A percentile compares a stretch with the other conserved stretches of the same genome.
Evolutionary conservation across 768 basidiomycete genomes (phyloP).

Genomic region (Amanita fuliginea): DNA sequence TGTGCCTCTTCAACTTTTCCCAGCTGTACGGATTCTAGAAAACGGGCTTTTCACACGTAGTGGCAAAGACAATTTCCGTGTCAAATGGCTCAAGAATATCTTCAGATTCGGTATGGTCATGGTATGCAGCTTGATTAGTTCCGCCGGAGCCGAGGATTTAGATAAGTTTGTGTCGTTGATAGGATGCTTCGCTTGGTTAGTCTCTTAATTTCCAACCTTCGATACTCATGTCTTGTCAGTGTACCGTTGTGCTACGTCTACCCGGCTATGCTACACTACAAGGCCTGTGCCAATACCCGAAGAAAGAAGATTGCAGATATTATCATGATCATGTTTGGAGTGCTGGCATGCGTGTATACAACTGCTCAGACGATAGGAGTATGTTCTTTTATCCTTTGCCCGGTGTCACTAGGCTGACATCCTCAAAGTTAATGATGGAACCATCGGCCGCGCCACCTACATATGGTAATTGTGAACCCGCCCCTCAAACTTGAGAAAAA

Average conservation of each 20-base stretch:
- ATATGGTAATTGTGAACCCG: slow-evolving; percentile 19
- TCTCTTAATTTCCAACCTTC: slow-evolving; percentile 3
- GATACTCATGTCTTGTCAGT: slow-evolving; percentile 26
- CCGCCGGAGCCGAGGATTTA: slow-evolving; percentile 75
- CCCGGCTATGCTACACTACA: slow-evolving; percentile 88
- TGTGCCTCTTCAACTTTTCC: slow-evolving; percentile 93
- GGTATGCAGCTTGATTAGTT: slow-evolving; percentile 73
- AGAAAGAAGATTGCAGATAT: slow-evolving; percentile 60
- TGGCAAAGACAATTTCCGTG: slow-evolving; percentile 67
- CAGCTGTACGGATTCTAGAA: slow-evolving; percentile 94
- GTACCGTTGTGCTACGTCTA: slow-evolving; percentile 92
- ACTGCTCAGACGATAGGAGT: slow-evolving; percentile 70
- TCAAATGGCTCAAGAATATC: slow-evolving; percentile 97
- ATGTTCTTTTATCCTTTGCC: slow-evolving; percentile 12
- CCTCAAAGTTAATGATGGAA: slow-evolving; percentile 46
- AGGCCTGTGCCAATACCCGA: slow-evolving; percentile 66
- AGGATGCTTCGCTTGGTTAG: slow-evolving; percentile 90
- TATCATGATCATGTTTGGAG: slow-evolving; percentile 65
- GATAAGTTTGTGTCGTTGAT: slow-evolving; percentile 95
- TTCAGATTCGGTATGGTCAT: slow-evolving; percentile 69
- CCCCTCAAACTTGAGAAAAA: background rate
- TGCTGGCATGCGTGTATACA: slow-evolving; percentile 65
- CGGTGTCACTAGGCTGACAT: slow-evolving; percentile 3
- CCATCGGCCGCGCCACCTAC: slow-evolving; percentile 31
- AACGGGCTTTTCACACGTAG: slow-evolving; percentile 85